Conservation (phyloP, 1,139 yeast genomes). For the Kodamaea plutei region DNA sequence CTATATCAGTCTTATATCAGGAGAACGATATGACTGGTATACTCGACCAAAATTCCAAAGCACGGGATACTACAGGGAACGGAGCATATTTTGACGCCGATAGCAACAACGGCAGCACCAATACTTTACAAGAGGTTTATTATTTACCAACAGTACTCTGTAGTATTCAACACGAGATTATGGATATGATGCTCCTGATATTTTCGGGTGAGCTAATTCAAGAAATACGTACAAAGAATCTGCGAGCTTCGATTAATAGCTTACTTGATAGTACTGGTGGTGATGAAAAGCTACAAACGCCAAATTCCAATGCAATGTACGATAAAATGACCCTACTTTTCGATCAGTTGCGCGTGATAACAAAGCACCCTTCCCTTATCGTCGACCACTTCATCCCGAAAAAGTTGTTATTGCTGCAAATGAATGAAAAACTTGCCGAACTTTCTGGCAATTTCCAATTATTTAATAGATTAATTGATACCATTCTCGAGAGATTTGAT, state of each 20-base stretch:
- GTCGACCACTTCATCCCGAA: slow-evolving; percentile 77
- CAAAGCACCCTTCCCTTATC: slow-evolving; percentile 62
- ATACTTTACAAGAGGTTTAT: slow-evolving; percentile 34
- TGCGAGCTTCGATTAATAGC: slow-evolving; percentile 35
- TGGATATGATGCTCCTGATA: slow-evolving; percentile 49
- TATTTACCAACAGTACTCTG: slow-evolving; percentile 56
- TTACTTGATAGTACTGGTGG: slow-evolving; percentile 23
- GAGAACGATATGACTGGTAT: slow-evolving; percentile 5
- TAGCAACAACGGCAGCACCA: no score
- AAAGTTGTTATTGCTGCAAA: slow-evolving; percentile 58
- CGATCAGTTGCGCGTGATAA: slow-evolving; percentile 46
- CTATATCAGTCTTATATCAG: slow-evolving; percentile 5
- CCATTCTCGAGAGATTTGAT: slow-evolving; percentile 15
- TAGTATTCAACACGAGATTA: slow-evolving; percentile 50
- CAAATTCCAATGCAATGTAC: slow-evolving; percentile 7
- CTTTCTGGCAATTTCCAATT: slow-evolving; percentile 58
- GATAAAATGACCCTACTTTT: slow-evolving; percentile 33
- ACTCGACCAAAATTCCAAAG: slow-evolving; percentile 2
- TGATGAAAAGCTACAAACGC: slow-evolving; percentile 28
- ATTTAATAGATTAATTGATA: slow-evolving; percentile 49
- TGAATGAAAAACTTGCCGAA: slow-evolving; percentile 49
- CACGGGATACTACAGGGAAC: not conserved
- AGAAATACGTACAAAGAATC: slow-evolving; percentile 22
- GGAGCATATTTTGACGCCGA: slow-evolving; percentile 2
- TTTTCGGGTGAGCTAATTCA: slow-evolving; percentile 44